These are phyloP conservation scores for Ustilago cynodontis DNA, from an alignment of 1,284 basidiomycete species.

Conservation along the genomic window DNA sequence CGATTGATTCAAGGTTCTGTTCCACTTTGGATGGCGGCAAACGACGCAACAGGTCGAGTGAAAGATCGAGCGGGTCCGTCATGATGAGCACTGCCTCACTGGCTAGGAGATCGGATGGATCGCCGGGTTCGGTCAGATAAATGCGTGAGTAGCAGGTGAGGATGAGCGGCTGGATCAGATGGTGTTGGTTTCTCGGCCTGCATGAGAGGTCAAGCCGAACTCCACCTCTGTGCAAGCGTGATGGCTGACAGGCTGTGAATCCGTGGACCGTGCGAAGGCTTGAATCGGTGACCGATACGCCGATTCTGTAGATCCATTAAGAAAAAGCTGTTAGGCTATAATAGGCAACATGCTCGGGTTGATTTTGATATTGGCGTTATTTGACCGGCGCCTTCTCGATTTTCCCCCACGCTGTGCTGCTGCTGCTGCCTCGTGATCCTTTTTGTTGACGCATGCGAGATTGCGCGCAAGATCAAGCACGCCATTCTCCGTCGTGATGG, in stretches of 20 bases:
- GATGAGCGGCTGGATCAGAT: background rate
- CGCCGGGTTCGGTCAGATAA: background rate
- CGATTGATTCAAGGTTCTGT: constrained; percentile 85
- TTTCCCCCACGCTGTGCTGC: constrained; percentile 1
- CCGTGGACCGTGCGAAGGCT: constrained; percentile 18
- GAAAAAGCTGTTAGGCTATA: background rate
- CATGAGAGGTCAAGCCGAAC: constrained; percentile 9
- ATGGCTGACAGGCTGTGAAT: constrained; percentile 2
- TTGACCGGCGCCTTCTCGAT: constrained; percentile 8
- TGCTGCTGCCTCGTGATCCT: no score
- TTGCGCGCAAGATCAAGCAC: constrained; percentile 22
- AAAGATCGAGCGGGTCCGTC: constrained; percentile 63
- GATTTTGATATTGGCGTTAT: constrained; percentile 6
- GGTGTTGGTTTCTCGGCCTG: background rate
- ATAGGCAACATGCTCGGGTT: background rate
- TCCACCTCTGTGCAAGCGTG: constrained; percentile 20
- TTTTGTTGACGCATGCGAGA: background rate
- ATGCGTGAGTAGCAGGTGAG: background rate
- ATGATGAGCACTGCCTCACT: constrained; percentile 11
- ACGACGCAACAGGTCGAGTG: constrained; percentile 91
- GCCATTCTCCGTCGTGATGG: constrained; percentile 28
- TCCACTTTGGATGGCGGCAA: constrained; percentile 92
- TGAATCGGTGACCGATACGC: background rate
- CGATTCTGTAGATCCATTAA: background rate
- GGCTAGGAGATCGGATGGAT: background rate